These are phyloP conservation scores for Boletus sensibilis DNA, from an alignment of 768 basidiomycete species.

Conservation along the genomic window DNA sequence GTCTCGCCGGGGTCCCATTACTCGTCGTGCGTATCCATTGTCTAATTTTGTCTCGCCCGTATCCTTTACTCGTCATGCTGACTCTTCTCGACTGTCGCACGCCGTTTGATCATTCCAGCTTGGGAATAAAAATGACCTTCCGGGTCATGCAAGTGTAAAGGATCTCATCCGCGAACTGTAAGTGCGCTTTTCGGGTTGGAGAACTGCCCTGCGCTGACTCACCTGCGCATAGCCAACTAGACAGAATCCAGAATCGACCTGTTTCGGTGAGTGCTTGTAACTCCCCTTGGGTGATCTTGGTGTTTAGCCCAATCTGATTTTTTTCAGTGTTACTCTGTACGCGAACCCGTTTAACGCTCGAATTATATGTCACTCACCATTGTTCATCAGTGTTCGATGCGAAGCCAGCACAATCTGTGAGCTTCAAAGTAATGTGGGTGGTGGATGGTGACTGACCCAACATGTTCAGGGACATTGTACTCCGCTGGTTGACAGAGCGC, in stretches of 20 bases:
- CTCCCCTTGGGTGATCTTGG: background rate
- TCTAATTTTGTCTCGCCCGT: background rate
- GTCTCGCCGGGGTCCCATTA: constrained; percentile 69
- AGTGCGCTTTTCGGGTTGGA: constrained; percentile 18
- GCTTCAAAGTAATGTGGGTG: constrained; percentile 22
- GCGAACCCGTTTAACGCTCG: constrained; percentile 18
- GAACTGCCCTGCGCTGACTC: constrained; percentile 26
- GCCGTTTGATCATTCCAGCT: constrained; percentile 43
- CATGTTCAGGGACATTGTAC: constrained; percentile 67
- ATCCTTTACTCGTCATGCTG: background rate
- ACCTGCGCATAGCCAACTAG: constrained; percentile 44
- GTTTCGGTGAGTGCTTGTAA: constrained; percentile 67
- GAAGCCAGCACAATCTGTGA: constrained; percentile 89
- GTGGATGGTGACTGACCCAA: background rate
- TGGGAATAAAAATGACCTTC: constrained; percentile 91
- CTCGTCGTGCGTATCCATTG: constrained; percentile 61
- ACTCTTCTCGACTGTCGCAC: background rate
- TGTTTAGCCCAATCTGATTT: background rate
- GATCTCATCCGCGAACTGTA: constrained; percentile 80
- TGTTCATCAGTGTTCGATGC: constrained; percentile 82
- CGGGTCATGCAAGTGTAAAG: constrained; percentile 73
- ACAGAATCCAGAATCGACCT: constrained; percentile 75
- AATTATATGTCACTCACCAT: background rate
- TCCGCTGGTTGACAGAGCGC: constrained; percentile 81
- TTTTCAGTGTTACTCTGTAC: constrained; percentile 74